These are phyloP conservation scores for Schwanniomyces etchellsii DNA, from an alignment of 1,139 yeast species.

Conservation along the genomic window DNA sequence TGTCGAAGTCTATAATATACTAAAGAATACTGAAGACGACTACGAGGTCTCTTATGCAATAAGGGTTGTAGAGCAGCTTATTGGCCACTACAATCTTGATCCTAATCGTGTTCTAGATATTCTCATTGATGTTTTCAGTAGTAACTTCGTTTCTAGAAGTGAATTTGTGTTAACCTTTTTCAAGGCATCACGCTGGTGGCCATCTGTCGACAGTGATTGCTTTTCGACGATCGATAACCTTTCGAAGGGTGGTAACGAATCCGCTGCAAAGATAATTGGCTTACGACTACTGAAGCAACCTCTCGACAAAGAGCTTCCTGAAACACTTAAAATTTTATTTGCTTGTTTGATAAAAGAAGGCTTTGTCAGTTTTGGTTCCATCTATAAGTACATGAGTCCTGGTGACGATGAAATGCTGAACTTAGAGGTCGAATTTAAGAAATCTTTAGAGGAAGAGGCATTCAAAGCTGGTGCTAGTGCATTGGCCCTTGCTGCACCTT, in stretches of 20 bases:
- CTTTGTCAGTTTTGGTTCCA: slow-evolving; percentile 56
- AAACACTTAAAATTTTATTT: slow-evolving; percentile 38
- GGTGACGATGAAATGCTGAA: slow-evolving; percentile 31
- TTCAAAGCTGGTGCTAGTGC: slow-evolving; percentile 70
- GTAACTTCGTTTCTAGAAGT: slow-evolving; percentile 39
- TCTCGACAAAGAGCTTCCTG: slow-evolving; percentile 32
- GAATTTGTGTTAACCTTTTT: slow-evolving; percentile 46
- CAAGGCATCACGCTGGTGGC: slow-evolving; percentile 63
- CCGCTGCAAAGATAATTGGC: slow-evolving; percentile 58
- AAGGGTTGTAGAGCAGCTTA: slow-evolving; percentile 49
- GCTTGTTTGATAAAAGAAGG: slow-evolving; percentile 65
- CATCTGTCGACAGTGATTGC: slow-evolving; percentile 29
- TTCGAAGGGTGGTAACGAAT: slow-evolving; percentile 50
- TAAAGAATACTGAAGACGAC: slow-evolving; percentile 34
- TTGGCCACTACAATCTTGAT: slow-evolving; percentile 77
- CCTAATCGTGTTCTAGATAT: slow-evolving; percentile 67
- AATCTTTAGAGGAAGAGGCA: slow-evolving; percentile 56
- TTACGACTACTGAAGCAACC: slow-evolving; percentile 42
- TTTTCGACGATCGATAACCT: slow-evolving; percentile 23
- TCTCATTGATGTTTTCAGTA: slow-evolving; percentile 46
- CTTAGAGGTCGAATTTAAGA: slow-evolving; percentile 43
- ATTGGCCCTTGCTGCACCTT: slow-evolving; percentile 81
- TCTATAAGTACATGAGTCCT: slow-evolving; percentile 56
- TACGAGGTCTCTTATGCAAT: slow-evolving; percentile 43
- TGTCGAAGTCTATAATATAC: slow-evolving; percentile 44